Base-by-base conservation (phyloP, 768 basidiomycete species). In the Pulveroboletus sp. region DNA sequence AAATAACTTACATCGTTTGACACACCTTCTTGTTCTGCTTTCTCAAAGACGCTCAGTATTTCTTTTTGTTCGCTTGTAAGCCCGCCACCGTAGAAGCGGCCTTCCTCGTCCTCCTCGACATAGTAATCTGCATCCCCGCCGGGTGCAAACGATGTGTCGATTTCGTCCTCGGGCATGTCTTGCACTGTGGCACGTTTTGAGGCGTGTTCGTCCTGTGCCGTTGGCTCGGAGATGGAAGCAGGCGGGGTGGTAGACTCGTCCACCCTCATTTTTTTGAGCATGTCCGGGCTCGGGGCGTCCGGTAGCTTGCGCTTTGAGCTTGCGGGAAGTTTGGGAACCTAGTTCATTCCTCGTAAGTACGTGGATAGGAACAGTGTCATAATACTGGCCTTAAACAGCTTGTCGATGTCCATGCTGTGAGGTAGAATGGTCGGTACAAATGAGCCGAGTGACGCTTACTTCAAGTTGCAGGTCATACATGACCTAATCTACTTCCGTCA, bases 1-100 rank as follows among this genome's bases (percentile, higher is more conserved):
- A 34, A 25, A 43, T 36, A 41, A 74, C 84, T 62, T 68, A 90
- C 91, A 51, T 87, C 85, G 45, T 85, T 85, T 36, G 78, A 75
- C 16, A 72, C 75, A 17, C 78, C 83, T 35, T 84, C 81, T 9
- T 77, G 80, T 38, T 76, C 81, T 6, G 83, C 78, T 43, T 71
- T 77, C 57, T 98, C 95, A 65, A 99, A 95, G 50, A 99, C 94
- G 56, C 90, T 92, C 49, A 99, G 64, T 33, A 99, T 98, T 48
- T 94, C 85, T 64, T 97, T 94, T 72, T 99, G 97, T 63, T 94
- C 87, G 33, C 76, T 78, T 2, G 92, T 94, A 52, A 99, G 72
- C 2, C 97, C 97, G 1, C 94, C 93, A 33, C 97, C 97, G 61
- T 85, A 95, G 70, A 95, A 94, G 11, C 93, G 77, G 1, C 91